phyloP scores from a whole-genome alignment of 257 asterid genomes.

The Cinchona pubescens region DNA sequence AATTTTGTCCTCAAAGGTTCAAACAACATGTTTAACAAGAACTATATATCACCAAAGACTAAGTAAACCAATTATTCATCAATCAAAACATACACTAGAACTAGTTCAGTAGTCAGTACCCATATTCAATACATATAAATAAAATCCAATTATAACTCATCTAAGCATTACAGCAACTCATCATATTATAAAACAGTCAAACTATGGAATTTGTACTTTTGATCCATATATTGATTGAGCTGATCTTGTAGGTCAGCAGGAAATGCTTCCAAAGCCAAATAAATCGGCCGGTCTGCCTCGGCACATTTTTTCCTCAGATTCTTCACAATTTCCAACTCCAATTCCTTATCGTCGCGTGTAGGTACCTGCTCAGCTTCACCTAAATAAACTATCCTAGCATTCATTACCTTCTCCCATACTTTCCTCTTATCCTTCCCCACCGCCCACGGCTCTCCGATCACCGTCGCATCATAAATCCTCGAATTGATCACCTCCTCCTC shows the following conservation, averaged over 20 bases:
- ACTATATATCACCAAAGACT: neutral
- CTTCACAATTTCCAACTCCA: slow-evolving; percentile 77
- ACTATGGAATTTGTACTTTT: slow-evolving; percentile 38
- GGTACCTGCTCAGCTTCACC: slow-evolving; percentile 96
- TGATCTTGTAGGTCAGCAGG: slow-evolving; percentile 64
- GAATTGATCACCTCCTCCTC: slow-evolving; percentile 57
- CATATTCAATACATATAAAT: too few species aligned
- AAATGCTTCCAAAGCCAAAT: slow-evolving; percentile 72
- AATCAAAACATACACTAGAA: neutral
- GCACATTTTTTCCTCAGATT: slow-evolving; percentile 55
- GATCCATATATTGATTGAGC: slow-evolving; percentile 53
- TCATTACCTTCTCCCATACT: slow-evolving; percentile 81
- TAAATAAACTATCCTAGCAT: slow-evolving; percentile 67
- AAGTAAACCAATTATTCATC: neutral
- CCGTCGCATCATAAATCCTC: slow-evolving; percentile 80
- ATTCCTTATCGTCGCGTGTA: slow-evolving; percentile 58
- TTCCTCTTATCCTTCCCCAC: slow-evolving; percentile 38
- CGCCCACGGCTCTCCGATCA: slow-evolving; percentile 36
- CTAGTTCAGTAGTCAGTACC: too few species aligned
- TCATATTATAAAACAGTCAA: too few species aligned
- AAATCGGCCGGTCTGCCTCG: slow-evolving; percentile 47
- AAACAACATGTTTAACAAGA: neutral
- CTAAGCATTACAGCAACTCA: too few species aligned
- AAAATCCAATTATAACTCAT: too few species aligned
- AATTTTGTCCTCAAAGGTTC: neutral